Evolutionary conservation across 2,329 filamentous ascomycete genomes (phyloP).

Genomic region (Exophiala sideris): DNA sequence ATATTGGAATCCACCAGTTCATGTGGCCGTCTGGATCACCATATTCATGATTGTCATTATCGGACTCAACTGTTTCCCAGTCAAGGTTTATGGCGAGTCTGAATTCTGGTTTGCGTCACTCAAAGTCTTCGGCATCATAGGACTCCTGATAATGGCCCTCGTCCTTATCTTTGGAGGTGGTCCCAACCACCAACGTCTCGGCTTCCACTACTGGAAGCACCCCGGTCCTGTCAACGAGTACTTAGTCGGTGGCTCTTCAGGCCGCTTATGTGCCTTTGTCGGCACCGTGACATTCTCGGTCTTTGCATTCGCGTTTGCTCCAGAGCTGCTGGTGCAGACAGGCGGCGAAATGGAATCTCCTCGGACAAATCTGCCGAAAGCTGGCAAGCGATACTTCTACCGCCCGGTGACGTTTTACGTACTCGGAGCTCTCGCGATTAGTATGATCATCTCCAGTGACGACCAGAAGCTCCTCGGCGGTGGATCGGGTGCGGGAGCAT

Average conservation of each 20-base stretch:
- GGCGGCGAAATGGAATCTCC: slow-evolving; percentile 71
- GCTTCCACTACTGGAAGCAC: slow-evolving; percentile 44
- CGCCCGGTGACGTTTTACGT: slow-evolving; percentile 73
- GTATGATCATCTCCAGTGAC: slow-evolving; percentile 68
- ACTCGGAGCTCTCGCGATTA: slow-evolving; percentile 68
- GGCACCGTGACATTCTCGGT: not conserved
- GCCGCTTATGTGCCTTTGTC: slow-evolving; percentile 39
- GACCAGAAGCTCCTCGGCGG: slow-evolving; percentile 58
- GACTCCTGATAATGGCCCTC: slow-evolving; percentile 47
- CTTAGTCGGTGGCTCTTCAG: slow-evolving; percentile 47
- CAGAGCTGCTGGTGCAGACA: slow-evolving; percentile 62
- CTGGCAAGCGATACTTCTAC: slow-evolving; percentile 77
- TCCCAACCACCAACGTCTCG: slow-evolving; percentile 42
- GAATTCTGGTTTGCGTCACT: slow-evolving; percentile 38
- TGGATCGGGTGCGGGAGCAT: slow-evolving; percentile 65
- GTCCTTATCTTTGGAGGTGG: slow-evolving; percentile 50
- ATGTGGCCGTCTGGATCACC: slow-evolving; percentile 46
- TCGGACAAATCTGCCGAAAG: slow-evolving; percentile 65
- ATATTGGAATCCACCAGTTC: slow-evolving; percentile 36
- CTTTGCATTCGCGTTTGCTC: slow-evolving; percentile 61
- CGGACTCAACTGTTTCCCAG: slow-evolving; percentile 42
- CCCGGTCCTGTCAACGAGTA: slow-evolving; percentile 64
- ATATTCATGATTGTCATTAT: slow-evolving; percentile 40
- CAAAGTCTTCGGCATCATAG: slow-evolving; percentile 50
- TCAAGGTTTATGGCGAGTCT: slow-evolving; percentile 41